Base-by-base conservation (phyloP, 2,329 filamentous ascomycete species). In the Mollisia scopiformis region DNA sequence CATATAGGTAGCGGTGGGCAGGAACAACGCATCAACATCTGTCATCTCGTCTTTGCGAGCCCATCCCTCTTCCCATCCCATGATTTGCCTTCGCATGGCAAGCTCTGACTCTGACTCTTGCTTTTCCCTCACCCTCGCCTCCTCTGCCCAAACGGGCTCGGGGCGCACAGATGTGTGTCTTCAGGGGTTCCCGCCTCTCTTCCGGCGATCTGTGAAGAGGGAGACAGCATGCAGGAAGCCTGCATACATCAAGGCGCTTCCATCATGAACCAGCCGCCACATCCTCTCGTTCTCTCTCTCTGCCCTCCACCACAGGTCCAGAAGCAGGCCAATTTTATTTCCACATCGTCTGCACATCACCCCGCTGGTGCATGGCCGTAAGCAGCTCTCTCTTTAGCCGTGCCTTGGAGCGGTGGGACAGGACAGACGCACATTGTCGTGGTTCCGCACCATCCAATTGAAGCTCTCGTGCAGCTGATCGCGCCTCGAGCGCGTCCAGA, bases 401-500 rank as follows among this genome's bases (percentile, higher is more conserved):
- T 47, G 35, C 27, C 21, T 51, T 33, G 49, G 49, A 51, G 31
- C 49, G 28, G 49, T 33, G 49, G 23, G n/a, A 25, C 28, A 51
- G 14, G 43, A 31, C 31, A 50, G 33, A 59, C 46, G 53, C 53
- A 57, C 50, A 41, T 37, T 59, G 55, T 60, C 57, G 57, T 63
- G 61, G 61, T 30, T 14, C 33, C 23, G n/a, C 57, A 46, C 49
- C 61, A 60, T 21, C 61, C 57, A 60, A 63, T 63, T 41, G 54
- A 60, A 39, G 56, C 43, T 16, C n/a, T 51, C 41, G 6, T 52
- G 47, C 57, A 57, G 33, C 39, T 51, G 30, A 51, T 55, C 61
- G 61, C 61, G 61, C 57, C 61, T 63, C 47, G 55, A 39, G 57
- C 61, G 61, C 58, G 57, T 59, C 53, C 46, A 16, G n/a, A 28